Conservation (phyloP, 129 eudicot species). For the Chrysanthemum lavandulifolium region DNA sequence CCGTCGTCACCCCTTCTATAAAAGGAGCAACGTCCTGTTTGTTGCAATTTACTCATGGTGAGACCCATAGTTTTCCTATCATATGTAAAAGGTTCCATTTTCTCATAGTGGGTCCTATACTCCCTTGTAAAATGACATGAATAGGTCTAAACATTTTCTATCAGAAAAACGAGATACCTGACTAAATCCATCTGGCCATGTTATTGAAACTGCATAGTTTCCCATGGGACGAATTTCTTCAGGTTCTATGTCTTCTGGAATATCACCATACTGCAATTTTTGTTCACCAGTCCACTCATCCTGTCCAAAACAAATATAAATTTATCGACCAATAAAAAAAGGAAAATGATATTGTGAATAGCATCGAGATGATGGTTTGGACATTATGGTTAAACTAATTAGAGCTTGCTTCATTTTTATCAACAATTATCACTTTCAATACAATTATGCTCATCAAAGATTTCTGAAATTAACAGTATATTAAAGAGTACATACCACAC, state of each 20-base stretch:
- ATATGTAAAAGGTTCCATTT: too few relatives aligned
- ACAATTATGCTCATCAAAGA: not conserved
- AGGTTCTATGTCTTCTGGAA: constrained; percentile 95
- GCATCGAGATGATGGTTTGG: not conserved
- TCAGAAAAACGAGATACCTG: constrained; percentile 41
- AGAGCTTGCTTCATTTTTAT: not conserved
- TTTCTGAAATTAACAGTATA: not conserved
- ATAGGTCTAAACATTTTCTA: not conserved
- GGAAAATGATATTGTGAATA: not conserved
- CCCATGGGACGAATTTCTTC: constrained; percentile 98
- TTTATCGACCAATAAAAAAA: constrained; percentile 7
- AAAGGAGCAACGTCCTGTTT: too few relatives aligned
- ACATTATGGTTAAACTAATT: not conserved
- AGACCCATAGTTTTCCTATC: too few relatives aligned
- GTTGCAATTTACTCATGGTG: too few relatives aligned
- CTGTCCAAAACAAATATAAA: constrained; percentile 29
- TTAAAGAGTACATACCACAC: constrained; percentile 73
- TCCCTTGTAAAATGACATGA: not conserved
- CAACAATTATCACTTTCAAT: not conserved
- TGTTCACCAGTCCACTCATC: constrained; percentile 98
- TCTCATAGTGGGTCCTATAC: too few relatives aligned
- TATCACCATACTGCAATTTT: constrained; percentile 69
- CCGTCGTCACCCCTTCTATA: too few relatives aligned
- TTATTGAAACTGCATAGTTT: constrained; percentile 92
- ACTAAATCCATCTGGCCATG: constrained; percentile 99